These are phyloP conservation scores for Ceratobasidium sp. DNA, from an alignment of 1,284 basidiomycete species.

Conservation along the genomic window DNA sequence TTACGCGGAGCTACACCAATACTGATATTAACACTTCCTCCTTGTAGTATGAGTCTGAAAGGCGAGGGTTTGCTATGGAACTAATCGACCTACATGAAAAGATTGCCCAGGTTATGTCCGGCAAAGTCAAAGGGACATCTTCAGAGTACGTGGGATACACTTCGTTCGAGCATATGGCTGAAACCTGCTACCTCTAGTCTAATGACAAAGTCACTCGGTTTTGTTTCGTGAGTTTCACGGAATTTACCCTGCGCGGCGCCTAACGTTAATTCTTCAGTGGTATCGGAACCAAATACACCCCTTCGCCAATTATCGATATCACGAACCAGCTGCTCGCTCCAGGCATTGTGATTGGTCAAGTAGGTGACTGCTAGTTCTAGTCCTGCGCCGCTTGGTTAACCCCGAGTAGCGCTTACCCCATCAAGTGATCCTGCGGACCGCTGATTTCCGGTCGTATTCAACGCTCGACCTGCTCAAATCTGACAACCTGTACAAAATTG, in stretches of 20 bases:
- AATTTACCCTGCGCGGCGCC: not conserved
- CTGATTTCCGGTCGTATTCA: conserved; percentile 66
- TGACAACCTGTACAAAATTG: conserved; percentile 72
- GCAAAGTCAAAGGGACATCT: conserved; percentile 1
- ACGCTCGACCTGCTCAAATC: conserved; percentile 72
- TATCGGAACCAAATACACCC: conserved; percentile 66
- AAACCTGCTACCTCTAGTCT: not conserved
- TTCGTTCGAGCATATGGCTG: not conserved
- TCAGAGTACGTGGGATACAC: conserved; percentile 1
- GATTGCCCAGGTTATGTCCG: conserved; percentile 6
- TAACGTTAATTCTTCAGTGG: conserved; percentile 48
- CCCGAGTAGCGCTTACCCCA: conserved; percentile 62
- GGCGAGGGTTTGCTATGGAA: not conserved
- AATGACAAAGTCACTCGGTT: not conserved
- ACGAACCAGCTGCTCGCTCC: conserved; percentile 56
- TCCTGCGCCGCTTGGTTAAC: too few species aligned
- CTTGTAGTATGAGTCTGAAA: conserved; percentile 15
- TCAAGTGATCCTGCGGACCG: conserved; percentile 65
- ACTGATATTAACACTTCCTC: not conserved
- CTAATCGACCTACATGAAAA: conserved; percentile 8
- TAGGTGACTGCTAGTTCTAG: not conserved
- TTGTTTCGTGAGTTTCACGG: not conserved
- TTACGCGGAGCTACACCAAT: not conserved
- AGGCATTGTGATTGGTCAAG: conserved; percentile 59
- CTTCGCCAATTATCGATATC: conserved; percentile 58